Conservation (phyloP, 768 basidiomycete genomes). For the Leccinum disarticulatum region DNA sequence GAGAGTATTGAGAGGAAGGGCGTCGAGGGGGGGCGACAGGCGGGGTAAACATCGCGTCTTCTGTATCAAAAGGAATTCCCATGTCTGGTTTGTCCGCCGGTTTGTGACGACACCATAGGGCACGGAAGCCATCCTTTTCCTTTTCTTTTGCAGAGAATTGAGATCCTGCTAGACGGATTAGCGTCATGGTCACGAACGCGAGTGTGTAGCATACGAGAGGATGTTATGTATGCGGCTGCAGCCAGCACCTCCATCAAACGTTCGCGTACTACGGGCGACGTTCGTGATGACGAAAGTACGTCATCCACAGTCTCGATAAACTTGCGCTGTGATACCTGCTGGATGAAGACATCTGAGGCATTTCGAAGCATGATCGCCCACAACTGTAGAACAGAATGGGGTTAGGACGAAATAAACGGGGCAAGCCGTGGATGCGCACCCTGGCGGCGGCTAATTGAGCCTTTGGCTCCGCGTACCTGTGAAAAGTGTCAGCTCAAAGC, state of each 20-base stretch:
- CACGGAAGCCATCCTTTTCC: conserved; percentile 57
- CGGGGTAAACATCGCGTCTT: conserved; percentile 80
- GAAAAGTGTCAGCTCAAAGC: neutral
- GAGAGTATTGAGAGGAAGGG: conserved; percentile 28
- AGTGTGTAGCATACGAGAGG: conserved; percentile 20
- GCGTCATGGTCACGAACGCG: neutral
- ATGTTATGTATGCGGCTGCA: conserved; percentile 64
- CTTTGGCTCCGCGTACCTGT: conserved; percentile 71
- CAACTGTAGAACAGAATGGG: conserved; percentile 42
- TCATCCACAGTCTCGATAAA: conserved; percentile 81
- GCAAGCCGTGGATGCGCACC: conserved; percentile 39
- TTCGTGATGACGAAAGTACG: conserved; percentile 57
- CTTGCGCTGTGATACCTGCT: conserved; percentile 69
- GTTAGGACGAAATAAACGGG: conserved; percentile 3
- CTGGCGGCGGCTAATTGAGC: conserved; percentile 77
- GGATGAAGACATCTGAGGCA: conserved; percentile 67
- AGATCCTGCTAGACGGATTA: conserved; percentile 16
- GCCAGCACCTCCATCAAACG: conserved; percentile 79
- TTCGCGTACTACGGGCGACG: conserved; percentile 79
- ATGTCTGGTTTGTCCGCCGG: conserved; percentile 78
- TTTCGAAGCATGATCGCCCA: conserved; percentile 93
- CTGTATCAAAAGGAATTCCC: conserved; percentile 76
- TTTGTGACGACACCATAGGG: conserved; percentile 80
- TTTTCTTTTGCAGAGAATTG: conserved; percentile 28
- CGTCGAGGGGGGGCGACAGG: conserved; percentile 42